Evolutionary conservation across 306 rosid species (phyloP), one percentile per base, ranked within the genome.

Genomic region (Cicer chorassanicum): DNA sequence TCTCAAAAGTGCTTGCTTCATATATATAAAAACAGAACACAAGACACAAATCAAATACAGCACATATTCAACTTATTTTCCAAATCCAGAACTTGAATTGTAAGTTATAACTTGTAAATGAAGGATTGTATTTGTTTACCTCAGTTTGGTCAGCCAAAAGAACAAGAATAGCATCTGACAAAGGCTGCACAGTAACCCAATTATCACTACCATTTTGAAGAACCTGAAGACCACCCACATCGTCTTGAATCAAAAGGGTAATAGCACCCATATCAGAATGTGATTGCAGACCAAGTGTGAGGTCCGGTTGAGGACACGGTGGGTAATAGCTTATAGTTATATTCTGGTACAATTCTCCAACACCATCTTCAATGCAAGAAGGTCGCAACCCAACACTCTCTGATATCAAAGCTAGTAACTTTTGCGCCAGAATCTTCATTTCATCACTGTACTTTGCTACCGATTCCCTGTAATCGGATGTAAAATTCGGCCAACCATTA

Each of bases 251-350:
- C 81, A 91, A 80, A 63, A 91, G 86, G 45, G 98, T 91, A 8
- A 93, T 73, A 7, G 83, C 92, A 9, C 98, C 97, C 45, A 91
- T 78, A 63, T 93, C 98, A 44, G 98, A 93, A 80, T 93, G 98
- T 5, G 96, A 49, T 76, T 93, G 98, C 69, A 93, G 76, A 57
- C 98, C 98, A 51, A 93, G 86, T 0, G 98, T 91, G 59, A 93
- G 87, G 13, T 91, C 93, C 2, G 94, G 98, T 79, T 91, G 90
- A 9, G 97, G 98, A 69, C 98, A 74, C 15, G 85, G 89, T 51
- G 98, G 97, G 73, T 91, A 93, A 56, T 91, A 93, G 36, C 98
- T 93, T 9, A 89, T 78, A n/a, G 96, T 88, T 14, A 94, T 81
- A 34, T 94, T 94, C 88, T 94, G 98, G 54, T 78, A 90, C 45